A percentile compares a stretch with the other conserved stretches of the same genome.
Conservation (phyloP, 805 yeast genomes). For the Limtongia smithiae region DNA sequence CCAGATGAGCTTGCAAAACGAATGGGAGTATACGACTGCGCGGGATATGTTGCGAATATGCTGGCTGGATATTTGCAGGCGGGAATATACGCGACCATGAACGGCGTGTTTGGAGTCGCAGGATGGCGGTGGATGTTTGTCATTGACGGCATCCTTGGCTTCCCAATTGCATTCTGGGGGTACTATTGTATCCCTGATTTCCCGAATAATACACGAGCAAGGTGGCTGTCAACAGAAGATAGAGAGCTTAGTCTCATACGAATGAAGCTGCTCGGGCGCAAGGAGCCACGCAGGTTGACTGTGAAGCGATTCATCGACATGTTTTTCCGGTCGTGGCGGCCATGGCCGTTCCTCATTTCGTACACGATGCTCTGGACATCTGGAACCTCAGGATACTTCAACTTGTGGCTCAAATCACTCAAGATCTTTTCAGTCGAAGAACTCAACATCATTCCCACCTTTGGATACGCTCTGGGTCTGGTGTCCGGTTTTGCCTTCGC, state of each 20-base stretch:
- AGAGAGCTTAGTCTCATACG: conserved; percentile 16
- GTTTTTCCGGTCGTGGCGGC: conserved; percentile 24
- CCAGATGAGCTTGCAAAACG: conserved; percentile 34
- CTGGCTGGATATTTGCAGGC: conserved; percentile 55
- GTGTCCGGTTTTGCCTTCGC: conserved; percentile 34
- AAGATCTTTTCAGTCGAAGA: conserved; percentile 33
- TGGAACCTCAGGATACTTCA: conserved; percentile 31
- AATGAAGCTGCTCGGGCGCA: conserved; percentile 15
- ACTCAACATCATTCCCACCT: conserved; percentile 38
- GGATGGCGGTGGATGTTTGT: conserved; percentile 29
- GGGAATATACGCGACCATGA: conserved; percentile 45
- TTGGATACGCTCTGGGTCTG: conserved; percentile 37
- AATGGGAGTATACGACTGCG: conserved; percentile 30
- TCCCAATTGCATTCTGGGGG: conserved; percentile 25
- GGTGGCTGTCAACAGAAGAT: conserved; percentile 17
- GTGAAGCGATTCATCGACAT: conserved; percentile 13
- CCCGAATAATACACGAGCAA: conserved; percentile 23
- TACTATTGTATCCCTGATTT: conserved; percentile 22
- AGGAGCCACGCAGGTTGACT: conserved; percentile 14
- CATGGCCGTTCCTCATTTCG: conserved; percentile 26
- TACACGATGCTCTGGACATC: conserved; percentile 25
- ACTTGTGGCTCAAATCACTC: conserved; percentile 36
- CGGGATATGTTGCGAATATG: conserved; percentile 32
- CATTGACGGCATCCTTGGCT: conserved; percentile 19
- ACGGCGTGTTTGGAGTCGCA: conserved; percentile 44